Percentiles rank a stretch among this genome's conserved stretches.
These are phyloP conservation scores for Rhizopogon sp. DNA, from an alignment of 768 basidiomycete genomes.

Conservation along the genomic window DNA sequence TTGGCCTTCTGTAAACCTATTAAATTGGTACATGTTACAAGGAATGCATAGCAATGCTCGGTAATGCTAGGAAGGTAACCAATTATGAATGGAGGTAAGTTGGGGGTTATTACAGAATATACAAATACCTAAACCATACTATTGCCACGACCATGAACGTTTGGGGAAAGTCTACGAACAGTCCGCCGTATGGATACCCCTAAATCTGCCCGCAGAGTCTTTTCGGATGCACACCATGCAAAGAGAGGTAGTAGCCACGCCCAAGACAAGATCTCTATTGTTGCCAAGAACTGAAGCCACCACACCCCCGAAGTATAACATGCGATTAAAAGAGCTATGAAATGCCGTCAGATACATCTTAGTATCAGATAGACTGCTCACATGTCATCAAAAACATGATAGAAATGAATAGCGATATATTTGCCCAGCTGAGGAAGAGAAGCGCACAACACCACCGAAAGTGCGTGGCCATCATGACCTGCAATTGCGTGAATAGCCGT, in stretches of 20 bases:
- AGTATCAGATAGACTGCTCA: not conserved
- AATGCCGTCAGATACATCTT: not conserved
- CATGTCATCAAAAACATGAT: not conserved
- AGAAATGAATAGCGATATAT: not conserved
- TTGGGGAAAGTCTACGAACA: too few relatives aligned
- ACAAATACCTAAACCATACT: too few relatives aligned
- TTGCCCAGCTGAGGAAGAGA: not conserved
- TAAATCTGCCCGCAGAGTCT: slow-evolving; percentile 6
- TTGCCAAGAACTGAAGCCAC: not conserved
- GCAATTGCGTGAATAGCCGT: not conserved
- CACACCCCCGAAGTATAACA: not conserved
- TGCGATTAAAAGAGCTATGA: not conserved
- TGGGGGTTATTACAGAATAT: too few relatives aligned
- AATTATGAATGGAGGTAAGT: too few relatives aligned
- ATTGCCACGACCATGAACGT: too few relatives aligned
- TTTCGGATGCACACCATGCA: not conserved
- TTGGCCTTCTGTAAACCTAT: too few relatives aligned
- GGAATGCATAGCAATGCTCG: too few relatives aligned
- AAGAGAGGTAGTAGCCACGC: not conserved
- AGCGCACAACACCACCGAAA: not conserved
- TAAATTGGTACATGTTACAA: too few relatives aligned
- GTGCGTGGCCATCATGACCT: not conserved
- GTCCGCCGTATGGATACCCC: not conserved
- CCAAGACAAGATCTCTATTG: not conserved
- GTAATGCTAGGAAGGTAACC: too few relatives aligned